These are phyloP conservation scores for Erythrophleum ivorense DNA, from an alignment of 331 rosid species.

Conservation along the genomic window DNA sequence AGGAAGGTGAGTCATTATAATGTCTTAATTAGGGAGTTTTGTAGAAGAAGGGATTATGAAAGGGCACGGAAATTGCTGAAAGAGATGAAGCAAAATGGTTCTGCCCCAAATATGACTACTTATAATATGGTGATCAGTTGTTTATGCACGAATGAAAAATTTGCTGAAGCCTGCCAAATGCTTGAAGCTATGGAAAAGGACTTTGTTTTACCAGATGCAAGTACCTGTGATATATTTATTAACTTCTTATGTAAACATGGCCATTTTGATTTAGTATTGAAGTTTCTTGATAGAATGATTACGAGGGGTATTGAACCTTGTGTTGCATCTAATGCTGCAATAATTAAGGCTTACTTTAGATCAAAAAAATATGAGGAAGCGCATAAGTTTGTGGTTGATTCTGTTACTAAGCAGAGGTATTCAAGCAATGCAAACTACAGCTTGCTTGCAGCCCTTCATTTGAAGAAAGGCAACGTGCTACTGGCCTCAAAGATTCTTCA, in stretches of 20 bases:
- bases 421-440: constrained; percentile 58
- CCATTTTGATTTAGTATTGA: constrained; percentile 49
- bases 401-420: constrained; percentile 44
- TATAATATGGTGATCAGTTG: constrained; percentile 61
- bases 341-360: constrained; percentile 65
- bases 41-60: constrained; percentile 54
- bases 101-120: constrained; percentile 42
- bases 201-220: constrained; percentile 48
- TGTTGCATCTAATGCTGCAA: constrained; percentile 59
- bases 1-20: constrained; percentile 51
- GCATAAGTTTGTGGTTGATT: constrained; percentile 53
- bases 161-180: constrained; percentile 49
- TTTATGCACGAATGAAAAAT: constrained; percentile 53
- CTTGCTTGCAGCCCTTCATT: constrained; percentile 73
- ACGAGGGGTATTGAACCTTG: constrained; percentile 65
- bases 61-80: constrained; percentile 54
- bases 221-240: constrained; percentile 62
- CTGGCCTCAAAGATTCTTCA: constrained; percentile 54
- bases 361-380: constrained; percentile 63
- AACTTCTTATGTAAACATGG: constrained; percentile 46
- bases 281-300: constrained; percentile 62
- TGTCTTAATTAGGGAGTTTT: constrained; percentile 55
- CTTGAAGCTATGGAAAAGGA: constrained; percentile 52
- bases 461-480: constrained; percentile 55
- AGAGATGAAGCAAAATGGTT: constrained; percentile 62